Conservation (phyloP, 164 flowering plant genomes). For the Chloranthus sessilifolius region DNA sequence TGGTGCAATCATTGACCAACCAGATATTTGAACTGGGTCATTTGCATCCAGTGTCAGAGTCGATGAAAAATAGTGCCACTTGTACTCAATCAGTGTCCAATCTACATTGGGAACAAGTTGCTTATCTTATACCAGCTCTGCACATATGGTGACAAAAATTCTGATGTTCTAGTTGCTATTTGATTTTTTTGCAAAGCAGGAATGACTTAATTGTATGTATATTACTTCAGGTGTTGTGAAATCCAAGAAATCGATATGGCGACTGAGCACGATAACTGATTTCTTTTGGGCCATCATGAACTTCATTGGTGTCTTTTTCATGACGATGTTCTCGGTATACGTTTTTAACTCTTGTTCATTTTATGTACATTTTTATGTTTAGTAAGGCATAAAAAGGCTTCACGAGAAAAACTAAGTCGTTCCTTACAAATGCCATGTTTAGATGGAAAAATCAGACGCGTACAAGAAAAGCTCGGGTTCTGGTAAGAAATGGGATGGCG, state of each 20-base stretch:
- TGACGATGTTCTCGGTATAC: constrained; percentile 90
- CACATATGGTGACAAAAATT: too few relatives aligned
- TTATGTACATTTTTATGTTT: background rate
- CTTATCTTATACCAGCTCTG: too few relatives aligned
- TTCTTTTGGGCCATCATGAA: constrained; percentile 80
- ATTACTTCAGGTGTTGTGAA: constrained; percentile 75
- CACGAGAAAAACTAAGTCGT: background rate
- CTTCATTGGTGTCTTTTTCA: constrained; percentile 62
- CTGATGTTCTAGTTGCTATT: too few relatives aligned
- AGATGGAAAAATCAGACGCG: constrained; percentile 96
- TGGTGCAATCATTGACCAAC: too few relatives aligned
- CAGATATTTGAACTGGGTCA: too few relatives aligned
- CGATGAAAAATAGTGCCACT: too few relatives aligned
- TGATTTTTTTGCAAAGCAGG: constrained; percentile 1
- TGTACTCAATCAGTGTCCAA: too few relatives aligned
- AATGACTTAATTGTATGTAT: background rate
- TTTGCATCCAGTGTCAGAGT: too few relatives aligned
- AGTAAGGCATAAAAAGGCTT: too few relatives aligned
- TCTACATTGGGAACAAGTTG: too few relatives aligned
- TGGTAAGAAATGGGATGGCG: constrained; percentile 94
- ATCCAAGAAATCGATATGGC: constrained; percentile 82
- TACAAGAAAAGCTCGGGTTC: constrained; percentile 71
- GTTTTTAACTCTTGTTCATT: background rate
- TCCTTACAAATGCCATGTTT: constrained; percentile 3
- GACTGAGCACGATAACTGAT: constrained; percentile 71